Percentiles rank a stretch among this genome's conserved stretches.
Evolutionary conservation across 139 green algal species (phyloP).

Genomic region (Bryopsis sp.): DNA sequence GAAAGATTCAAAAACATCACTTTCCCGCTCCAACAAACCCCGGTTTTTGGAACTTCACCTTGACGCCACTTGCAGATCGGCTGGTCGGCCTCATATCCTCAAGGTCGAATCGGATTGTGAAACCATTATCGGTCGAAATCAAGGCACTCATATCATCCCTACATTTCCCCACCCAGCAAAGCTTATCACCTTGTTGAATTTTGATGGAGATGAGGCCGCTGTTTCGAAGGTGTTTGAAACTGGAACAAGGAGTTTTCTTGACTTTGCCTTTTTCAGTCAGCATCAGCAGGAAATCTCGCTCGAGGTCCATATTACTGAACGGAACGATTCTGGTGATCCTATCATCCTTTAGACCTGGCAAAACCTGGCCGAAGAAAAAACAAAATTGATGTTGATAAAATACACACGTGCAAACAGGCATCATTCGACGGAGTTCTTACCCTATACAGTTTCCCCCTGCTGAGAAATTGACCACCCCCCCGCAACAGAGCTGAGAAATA

Average conservation of each 20-base stretch:
- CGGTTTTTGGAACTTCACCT: no score
- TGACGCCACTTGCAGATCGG: not conserved
- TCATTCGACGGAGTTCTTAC: no score
- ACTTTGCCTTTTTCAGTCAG: not conserved
- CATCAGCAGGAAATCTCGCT: not conserved
- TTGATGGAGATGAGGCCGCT: not conserved
- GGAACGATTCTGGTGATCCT: not conserved
- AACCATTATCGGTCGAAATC: not conserved
- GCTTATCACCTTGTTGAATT: not conserved
- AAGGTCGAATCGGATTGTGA: not conserved
- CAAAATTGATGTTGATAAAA: no score
- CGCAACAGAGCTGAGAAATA: no score
- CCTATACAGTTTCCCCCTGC: no score
- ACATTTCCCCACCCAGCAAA: not conserved
- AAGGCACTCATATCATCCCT: not conserved
- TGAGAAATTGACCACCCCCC: no score
- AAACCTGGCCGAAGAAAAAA: not conserved
- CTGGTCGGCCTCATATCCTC: not conserved
- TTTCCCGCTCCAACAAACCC: no score
- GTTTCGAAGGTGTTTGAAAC: constrained; percentile 3
- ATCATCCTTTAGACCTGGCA: not conserved
- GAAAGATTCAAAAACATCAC: no score
- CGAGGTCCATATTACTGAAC: not conserved
- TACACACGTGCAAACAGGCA: no score
- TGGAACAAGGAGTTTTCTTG: not conserved